Evolutionary conservation across 148 eudicot species (phyloP), one percentile per base, ranked within the genome.

Genomic region (Persicaria tinctoria): DNA sequence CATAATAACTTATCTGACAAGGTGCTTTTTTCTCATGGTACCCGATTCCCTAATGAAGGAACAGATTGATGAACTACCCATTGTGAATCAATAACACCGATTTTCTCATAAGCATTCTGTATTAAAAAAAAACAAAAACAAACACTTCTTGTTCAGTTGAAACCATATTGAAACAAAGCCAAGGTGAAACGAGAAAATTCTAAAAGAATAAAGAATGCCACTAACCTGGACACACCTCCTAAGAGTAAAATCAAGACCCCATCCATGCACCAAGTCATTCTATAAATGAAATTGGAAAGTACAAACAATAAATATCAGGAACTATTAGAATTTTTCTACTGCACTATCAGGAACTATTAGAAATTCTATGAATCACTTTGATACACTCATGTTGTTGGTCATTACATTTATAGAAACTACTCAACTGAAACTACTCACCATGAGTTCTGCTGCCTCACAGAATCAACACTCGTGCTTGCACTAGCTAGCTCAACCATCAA

Each of bases 181-280:
- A 51, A n/a, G n/a, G 16, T 4, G 74, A 20, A 51, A 17, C 17
- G 64, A 70, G 51, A 53, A 44, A 4, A 69, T 50, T 69, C 16
- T 20, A 51, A 49, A 46, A 4, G 13, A 76, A 74, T 47, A 53
- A n/a, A 38, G 32, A 57, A 32, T 74, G 32, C 23, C 16, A 79
- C 92, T 80, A 77, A 92, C 97, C 78, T 90, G 86, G 14, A 89
- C 96, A 73, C 97, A 92, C 86, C 90, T 87, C 83, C 96, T 86
- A 66, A 92, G 89, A 50, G 97, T 96, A 77, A 92, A 92, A 83
- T 92, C 68, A n/a, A n/a, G n/a, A n/a, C n/a, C n/a, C n/a, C n/a
- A n/a, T n/a, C n/a, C n/a, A n/a, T n/a, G n/a, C n/a, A 92, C 90
- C 85, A 92, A 82, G 84, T 92, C 97, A 86, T 92, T 92, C 97